Evolutionary conservation across 805 yeast species (phyloP), one percentile per base, ranked within the genome.

Genomic region (Cyberlindnera xishuangbannaensis): DNA sequence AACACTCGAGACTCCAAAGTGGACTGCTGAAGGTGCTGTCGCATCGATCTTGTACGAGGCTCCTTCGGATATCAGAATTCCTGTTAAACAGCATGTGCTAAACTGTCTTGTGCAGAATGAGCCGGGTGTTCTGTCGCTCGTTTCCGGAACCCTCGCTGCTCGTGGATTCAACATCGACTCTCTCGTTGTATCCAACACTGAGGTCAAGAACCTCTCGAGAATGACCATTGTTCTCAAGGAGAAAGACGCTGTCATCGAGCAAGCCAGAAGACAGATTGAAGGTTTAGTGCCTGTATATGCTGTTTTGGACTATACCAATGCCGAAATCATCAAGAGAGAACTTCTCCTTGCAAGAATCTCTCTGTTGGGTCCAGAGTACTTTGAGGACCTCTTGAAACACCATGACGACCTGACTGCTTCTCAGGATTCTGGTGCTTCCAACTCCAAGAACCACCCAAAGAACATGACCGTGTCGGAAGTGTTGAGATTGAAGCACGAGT

Each of bases 91-190:
- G 53, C 98, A 92, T 51, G 94, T 92, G 28, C 71, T 92, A 58
- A 92, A 90, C 71, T 92, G 98, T 66, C 71, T 92, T 56, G 98
- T 92, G 13, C 97, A 92, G 64, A 90, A 92, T 61, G 98, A 92
- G 64, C 97, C 98, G 7, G 98, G 98, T 71, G 98, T 92, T 28
- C 68, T 92, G 51, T 81, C 95, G 22, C 76, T 90, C 35, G 84
- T 92, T 27, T 83, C 97, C 6, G 96, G 97, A 35, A 87, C 95
- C 34, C 71, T 92, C 47, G 98, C 98, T 24, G 97, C 97, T 25
- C 75, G 98, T 60, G 98, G 98, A 13, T 92, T 92, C 76, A 92
- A 92, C 67, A 92, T 92, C 54, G 98, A 92, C 61, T 90, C 97
- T 9, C 71, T 92, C 44, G 96, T 92, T 39, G 98, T 92, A 29